phyloP scores from a whole-genome alignment of 768 basidiomycete species.

The Termitomyces sp. region DNA sequence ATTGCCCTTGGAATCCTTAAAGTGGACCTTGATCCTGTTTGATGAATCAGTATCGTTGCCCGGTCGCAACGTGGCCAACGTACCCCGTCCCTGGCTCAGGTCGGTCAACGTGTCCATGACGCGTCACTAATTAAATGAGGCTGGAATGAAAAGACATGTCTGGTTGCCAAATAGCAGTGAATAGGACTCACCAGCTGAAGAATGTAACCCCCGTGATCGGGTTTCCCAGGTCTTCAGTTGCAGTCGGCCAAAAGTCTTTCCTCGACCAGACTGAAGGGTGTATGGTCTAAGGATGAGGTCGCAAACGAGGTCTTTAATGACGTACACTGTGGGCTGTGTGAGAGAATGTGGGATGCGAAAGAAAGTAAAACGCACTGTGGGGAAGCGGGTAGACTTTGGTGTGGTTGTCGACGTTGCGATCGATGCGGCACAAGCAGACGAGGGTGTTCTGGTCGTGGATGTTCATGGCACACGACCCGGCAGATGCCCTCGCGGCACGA shows the following conservation, averaged over 20 bases:
- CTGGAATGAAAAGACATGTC: background rate
- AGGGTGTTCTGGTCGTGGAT: constrained; percentile 97
- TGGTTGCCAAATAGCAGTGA: background rate
- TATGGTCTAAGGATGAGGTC: constrained; percentile 45
- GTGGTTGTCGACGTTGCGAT: constrained; percentile 68
- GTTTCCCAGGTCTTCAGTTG: background rate
- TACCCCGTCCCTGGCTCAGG: constrained; percentile 72
- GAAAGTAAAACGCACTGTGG: constrained; percentile 66
- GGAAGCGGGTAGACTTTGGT: constrained; percentile 96
- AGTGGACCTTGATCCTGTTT: constrained; percentile 81
- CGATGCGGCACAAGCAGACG: constrained; percentile 94
- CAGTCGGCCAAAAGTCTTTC: background rate
- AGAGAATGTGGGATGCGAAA: background rate
- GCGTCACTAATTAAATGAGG: constrained; percentile 16
- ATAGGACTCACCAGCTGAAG: constrained; percentile 13
- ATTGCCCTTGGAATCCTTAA: constrained; percentile 84
- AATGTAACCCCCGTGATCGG: constrained; percentile 12
- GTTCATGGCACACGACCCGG: constrained; percentile 97
- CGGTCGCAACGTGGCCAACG: constrained; percentile 13
- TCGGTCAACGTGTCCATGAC: constrained; percentile 55
- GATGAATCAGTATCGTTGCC: constrained; percentile 3
- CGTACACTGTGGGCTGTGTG: constrained; percentile 66
- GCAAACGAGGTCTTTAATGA: constrained; percentile 97
- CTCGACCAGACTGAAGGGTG: background rate
- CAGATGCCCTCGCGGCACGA: constrained; percentile 96